Percentiles rank a stretch among this genome's conserved stretches.
phyloP scores from a whole-genome alignment of 352 stramenopile species.

The Phytopythium kandeliae region DNA sequence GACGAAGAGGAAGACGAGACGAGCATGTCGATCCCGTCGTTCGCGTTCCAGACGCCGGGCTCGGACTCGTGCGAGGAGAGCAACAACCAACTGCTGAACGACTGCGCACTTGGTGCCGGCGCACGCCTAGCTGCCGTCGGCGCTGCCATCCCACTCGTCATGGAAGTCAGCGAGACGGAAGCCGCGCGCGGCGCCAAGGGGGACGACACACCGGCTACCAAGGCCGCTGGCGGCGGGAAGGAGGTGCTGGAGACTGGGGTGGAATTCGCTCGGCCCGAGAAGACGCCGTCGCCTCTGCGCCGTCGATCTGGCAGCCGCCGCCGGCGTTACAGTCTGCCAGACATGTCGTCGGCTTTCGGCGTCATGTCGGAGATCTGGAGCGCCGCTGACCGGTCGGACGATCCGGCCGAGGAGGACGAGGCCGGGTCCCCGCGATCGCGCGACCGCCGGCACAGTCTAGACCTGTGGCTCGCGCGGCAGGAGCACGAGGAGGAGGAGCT shows the following conservation, averaged over 20 bases:
- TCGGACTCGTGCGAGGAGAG: slow-evolving; percentile 7
- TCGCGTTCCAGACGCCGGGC: slow-evolving; percentile 4
- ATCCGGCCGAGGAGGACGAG: neutral
- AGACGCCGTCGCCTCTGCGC: neutral
- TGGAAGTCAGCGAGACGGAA: too few relatives aligned
- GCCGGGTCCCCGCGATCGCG: slow-evolving; percentile 20
- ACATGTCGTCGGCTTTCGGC: slow-evolving; percentile 2
- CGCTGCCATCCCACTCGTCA: neutral
- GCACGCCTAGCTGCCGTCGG: neutral
- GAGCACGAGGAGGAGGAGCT: slow-evolving; percentile 33
- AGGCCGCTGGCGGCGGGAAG: neutral
- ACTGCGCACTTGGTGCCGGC: neutral
- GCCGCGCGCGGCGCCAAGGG: neutral
- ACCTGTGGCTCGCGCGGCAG: slow-evolving; percentile 44
- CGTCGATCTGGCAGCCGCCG: neutral
- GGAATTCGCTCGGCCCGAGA: too few relatives aligned
- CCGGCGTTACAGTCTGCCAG: slow-evolving; percentile 1
- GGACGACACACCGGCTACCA: too few relatives aligned
- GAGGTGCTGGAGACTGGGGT: neutral
- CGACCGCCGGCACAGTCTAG: slow-evolving; percentile 41
- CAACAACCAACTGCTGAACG: slow-evolving; percentile 5
- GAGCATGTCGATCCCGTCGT: slow-evolving; percentile 9
- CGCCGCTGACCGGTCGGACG: neutral
- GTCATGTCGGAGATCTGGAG: neutral
- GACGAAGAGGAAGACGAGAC: slow-evolving; percentile 4